Evolutionary conservation across 2,329 filamentous ascomycete species (phyloP), one percentile per base, ranked within the genome.

Genomic region (Scedosporium dehoogii): DNA sequence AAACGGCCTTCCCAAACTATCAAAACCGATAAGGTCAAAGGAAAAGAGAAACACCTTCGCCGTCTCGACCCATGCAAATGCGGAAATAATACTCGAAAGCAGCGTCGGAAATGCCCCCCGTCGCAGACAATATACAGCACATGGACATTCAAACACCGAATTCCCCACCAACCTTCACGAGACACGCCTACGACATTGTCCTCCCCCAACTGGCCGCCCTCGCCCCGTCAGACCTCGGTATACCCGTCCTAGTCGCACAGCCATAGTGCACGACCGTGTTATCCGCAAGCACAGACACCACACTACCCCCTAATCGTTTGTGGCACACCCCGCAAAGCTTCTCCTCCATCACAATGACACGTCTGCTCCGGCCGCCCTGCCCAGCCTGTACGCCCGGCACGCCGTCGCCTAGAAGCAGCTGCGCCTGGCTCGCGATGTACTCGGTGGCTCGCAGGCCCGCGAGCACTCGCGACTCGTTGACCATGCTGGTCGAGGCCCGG

Each of bases 241-340:
- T 73, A 63, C 71, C 73, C n/a, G 75, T 78, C 66, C 77, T 76
- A 64, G 75, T 85, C 68, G 90, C 79, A 75, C 90, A 94, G 27
- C 89, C 90, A 70, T 93, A 90, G 78, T 94, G 90, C 65, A 94
- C 88, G 16, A 92, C 89, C 27, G 80, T 82, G 72, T 86, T 91
- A 76, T 96, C 90, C 6, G 92, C 91, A 74, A 94, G 82, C 12
- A 97, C 92, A 48, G 92, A 88, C 64, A 97, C 89, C 18, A 96
- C 94, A 73, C 90, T 96, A 1, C 91, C 89, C 1, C 92, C 93
- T 66, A 99, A 83, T 67, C 94, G 81, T 79, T 97, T 97, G 74
- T 96, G 89, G 72, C 94, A 99, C 16, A 96, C 90, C 12, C 89
- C 87, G 72, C 94, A 99, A 62, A 96, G 88, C 60, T 91, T 81